Conservation (phyloP, 2,329 filamentous ascomycete genomes). For the Fusarium fracticaudum region DNA sequence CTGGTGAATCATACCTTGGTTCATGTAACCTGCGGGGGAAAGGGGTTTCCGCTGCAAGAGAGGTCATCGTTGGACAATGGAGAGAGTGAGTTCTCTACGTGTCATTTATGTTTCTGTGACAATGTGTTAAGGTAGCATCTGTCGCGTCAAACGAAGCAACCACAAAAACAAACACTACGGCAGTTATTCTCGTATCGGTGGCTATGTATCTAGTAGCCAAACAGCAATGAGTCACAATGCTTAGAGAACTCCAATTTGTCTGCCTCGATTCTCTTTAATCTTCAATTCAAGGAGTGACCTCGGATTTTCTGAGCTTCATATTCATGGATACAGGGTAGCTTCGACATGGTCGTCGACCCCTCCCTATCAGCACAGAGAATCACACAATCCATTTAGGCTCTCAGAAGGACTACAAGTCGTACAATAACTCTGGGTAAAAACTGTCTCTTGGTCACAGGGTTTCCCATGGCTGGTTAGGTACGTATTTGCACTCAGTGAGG, state of each 20-base stretch:
- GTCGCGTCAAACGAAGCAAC: background rate
- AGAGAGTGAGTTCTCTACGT: background rate
- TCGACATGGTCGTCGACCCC: background rate
- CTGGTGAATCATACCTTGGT: background rate
- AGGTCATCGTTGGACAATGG: background rate
- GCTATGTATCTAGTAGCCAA: background rate
- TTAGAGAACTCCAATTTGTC: background rate
- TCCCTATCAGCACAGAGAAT: background rate
- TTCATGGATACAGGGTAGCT: background rate
- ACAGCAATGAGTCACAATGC: too few relatives aligned
- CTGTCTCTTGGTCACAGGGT: background rate
- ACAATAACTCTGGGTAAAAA: fast-evolving
- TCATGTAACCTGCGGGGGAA: constrained; percentile 11
- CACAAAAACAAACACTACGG: background rate
- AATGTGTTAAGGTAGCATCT: background rate
- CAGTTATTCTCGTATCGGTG: background rate
- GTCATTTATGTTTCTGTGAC: background rate
- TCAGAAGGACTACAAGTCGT: background rate
- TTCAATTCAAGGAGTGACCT: background rate
- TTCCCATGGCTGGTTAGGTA: background rate
- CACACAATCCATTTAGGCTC: background rate
- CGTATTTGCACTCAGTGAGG: background rate
- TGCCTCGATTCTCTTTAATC: background rate
- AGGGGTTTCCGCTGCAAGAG: background rate
- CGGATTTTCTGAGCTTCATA: background rate